phyloP scores from a whole-genome alignment of 495 filamentous ascomycete species.

The Lasiosphaeria hispida region DNA sequence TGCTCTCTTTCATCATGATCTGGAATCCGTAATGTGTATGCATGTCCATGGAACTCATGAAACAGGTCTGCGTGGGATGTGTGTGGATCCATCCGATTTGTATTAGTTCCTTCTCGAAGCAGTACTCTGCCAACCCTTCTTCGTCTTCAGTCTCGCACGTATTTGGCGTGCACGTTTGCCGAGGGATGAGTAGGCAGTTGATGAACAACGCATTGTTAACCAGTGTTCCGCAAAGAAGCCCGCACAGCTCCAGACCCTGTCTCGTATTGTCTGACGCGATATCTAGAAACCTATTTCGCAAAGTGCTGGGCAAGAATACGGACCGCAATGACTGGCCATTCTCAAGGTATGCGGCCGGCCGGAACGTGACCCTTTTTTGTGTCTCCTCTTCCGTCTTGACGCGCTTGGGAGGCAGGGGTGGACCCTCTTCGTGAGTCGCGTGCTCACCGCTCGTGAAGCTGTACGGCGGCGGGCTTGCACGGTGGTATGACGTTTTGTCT shows the following conservation, averaged over 20 bases:
- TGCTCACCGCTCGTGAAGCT: conserved; percentile 13
- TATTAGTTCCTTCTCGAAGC: conserved; percentile 78
- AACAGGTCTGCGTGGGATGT: conserved; percentile 93
- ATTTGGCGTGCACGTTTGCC: conserved; percentile 83
- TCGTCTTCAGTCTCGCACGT: conserved; percentile 94
- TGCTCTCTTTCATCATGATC: conserved; percentile 88
- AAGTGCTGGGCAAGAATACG: conserved; percentile 74
- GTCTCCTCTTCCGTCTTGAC: conserved; percentile 27
- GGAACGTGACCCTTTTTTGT: conserved; percentile 60
- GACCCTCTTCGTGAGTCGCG: not conserved
- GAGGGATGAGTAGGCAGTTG: conserved; percentile 80
- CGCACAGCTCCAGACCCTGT: conserved; percentile 87
- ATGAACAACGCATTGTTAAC: conserved; percentile 94
- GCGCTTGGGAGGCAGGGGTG: conserved; percentile 39
- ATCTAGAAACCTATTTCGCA: conserved; percentile 70
- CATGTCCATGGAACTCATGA: conserved; percentile 91
- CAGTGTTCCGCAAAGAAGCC: conserved; percentile 84
- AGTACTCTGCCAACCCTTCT: conserved; percentile 78
- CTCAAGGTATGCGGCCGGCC: conserved; percentile 81
- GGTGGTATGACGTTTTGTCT: conserved; percentile 25
- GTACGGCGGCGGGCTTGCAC: conserved; percentile 3
- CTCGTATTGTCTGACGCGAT: conserved; percentile 73
- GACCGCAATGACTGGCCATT: conserved; percentile 82
- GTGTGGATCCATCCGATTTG: conserved; percentile 98
- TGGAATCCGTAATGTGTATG: conserved; percentile 95